Percentiles rank a stretch among this genome's conserved stretches.
These are phyloP conservation scores for Suaeda aralocaspica DNA, from an alignment of 148 eudicot species.

Conservation along the genomic window DNA sequence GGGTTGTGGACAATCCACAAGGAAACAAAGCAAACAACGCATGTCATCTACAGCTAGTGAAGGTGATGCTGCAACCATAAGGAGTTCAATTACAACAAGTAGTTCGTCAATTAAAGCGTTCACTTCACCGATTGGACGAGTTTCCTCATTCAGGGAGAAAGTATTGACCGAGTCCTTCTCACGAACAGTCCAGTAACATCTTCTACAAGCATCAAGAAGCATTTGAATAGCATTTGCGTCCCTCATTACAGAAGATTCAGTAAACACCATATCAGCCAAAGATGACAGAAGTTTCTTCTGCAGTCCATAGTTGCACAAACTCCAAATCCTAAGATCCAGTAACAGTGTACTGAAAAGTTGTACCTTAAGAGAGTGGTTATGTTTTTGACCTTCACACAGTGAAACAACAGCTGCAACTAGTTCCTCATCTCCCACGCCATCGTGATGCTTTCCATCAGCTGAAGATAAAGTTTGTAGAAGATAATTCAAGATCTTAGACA, in stretches of 20 bases:
- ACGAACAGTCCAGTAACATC: constrained; percentile 85
- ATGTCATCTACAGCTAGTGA: constrained; percentile 78
- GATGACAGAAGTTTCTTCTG: constrained; percentile 97
- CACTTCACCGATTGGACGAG: constrained; percentile 89
- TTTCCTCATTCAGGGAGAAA: constrained; percentile 52
- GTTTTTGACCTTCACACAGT: constrained; percentile 85
- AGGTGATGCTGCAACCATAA: constrained; percentile 82
- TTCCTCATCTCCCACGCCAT: constrained; percentile 85
- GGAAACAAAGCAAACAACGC: constrained; percentile 84
- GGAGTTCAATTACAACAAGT: constrained; percentile 82
- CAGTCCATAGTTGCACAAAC: constrained; percentile 91
- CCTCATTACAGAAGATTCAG: constrained; percentile 91
- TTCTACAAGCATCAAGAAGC: constrained; percentile 98
- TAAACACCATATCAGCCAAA: constrained; percentile 97
- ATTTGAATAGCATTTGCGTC: constrained; percentile 98
- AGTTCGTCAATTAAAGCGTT: constrained; percentile 97
- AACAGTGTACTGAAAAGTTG: constrained; percentile 92
- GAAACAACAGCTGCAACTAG: constrained; percentile 93
- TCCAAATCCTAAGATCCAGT: constrained; percentile 88
- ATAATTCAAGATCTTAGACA: constrained; percentile 79
- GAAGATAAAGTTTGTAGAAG: constrained; percentile 73
- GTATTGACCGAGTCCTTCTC: constrained; percentile 84
- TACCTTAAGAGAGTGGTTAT: constrained; percentile 78
- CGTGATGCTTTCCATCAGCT: constrained; percentile 53
- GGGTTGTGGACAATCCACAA: constrained; percentile 94